A percentile compares a stretch with the other conserved stretches of the same genome.
Conservation (phyloP, 1,284 basidiomycete species). For the Ceraceosorus bombacis region DNA sequence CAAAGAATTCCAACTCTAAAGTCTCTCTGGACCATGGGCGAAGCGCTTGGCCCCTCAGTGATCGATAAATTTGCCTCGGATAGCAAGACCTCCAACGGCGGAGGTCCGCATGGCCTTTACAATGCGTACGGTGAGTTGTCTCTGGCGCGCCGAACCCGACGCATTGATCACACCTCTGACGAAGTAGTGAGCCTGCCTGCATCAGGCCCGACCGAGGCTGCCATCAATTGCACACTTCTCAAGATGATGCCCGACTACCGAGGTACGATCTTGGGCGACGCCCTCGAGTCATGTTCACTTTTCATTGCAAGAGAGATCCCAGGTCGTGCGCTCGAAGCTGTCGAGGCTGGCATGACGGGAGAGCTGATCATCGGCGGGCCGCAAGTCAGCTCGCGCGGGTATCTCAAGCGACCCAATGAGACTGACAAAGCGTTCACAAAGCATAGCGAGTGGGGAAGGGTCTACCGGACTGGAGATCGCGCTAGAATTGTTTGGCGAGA, state of each 20-base stretch:
- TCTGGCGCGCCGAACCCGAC: background rate
- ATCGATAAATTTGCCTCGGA: conserved; percentile 9
- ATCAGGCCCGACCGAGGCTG: conserved; percentile 16
- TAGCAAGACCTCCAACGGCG: background rate
- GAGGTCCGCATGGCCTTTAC: conserved; percentile 6
- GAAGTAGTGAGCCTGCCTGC: background rate
- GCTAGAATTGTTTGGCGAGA: conserved; percentile 10
- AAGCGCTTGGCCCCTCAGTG: conserved; percentile 11
- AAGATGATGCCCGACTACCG: conserved; percentile 12
- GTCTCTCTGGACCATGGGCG: conserved; percentile 19
- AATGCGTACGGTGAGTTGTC: conserved; percentile 12
- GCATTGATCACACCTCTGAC: background rate
- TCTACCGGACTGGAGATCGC: too few relatives aligned
- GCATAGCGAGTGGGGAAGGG: too few relatives aligned
- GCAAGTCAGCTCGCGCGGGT: too few relatives aligned
- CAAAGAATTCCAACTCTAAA: conserved; percentile 9
- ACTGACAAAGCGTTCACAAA: too few relatives aligned
- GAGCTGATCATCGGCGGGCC: too few relatives aligned
- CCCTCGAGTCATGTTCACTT: conserved; percentile 14
- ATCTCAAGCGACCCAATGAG: too few relatives aligned
- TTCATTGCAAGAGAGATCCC: conserved; percentile 4
- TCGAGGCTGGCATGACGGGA: too few relatives aligned
- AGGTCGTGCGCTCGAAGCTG: too few relatives aligned
- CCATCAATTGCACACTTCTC: conserved; percentile 18
- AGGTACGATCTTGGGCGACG: conserved; percentile 14